phyloP scores from a whole-genome alignment of 805 yeast species.

The Wickerhamiella dianesei region DNA sequence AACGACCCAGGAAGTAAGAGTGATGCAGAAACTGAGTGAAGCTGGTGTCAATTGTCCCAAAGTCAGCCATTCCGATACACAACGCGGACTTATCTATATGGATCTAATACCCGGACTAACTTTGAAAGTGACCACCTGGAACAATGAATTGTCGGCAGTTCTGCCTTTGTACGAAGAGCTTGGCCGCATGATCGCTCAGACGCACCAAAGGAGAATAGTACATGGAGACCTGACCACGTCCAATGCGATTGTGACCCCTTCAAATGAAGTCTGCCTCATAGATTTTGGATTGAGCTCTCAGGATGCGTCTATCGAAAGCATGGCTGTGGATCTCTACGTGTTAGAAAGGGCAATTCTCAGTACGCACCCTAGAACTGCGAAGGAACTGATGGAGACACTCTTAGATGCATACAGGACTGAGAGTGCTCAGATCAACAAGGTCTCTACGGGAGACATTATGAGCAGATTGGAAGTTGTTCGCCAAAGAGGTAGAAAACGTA shows the following conservation, averaged over 20 bases:
- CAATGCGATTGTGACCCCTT: constrained; percentile 40
- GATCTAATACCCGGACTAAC: constrained; percentile 47
- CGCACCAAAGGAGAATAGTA: constrained; percentile 65
- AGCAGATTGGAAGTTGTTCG: constrained; percentile 71
- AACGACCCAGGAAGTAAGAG: constrained; percentile 72
- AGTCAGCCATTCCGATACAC: constrained; percentile 60
- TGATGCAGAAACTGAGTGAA: constrained; percentile 42
- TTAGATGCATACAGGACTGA: constrained; percentile 41
- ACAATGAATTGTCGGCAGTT: constrained; percentile 11
- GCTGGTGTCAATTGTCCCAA: constrained; percentile 55
- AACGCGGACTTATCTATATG: constrained; percentile 80
- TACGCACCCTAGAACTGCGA: constrained; percentile 71
- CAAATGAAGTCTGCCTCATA: constrained; percentile 41
- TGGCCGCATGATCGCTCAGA: constrained; percentile 44
- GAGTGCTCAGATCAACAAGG: constrained; percentile 9
- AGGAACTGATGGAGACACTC: constrained; percentile 56
- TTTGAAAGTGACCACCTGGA: constrained; percentile 28
- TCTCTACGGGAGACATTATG: constrained; percentile 36
- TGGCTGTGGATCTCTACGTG: constrained; percentile 94
- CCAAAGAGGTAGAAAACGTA: constrained; percentile 84
- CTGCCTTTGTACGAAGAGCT: constrained; percentile 8
- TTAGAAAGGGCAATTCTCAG: constrained; percentile 81
- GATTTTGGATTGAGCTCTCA: constrained; percentile 86
- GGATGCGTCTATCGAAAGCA: constrained; percentile 53
- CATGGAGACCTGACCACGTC: constrained; percentile 95